phyloP scores from a whole-genome alignment of 805 yeast genomes.

The Kodamaea jinghongensis region DNA sequence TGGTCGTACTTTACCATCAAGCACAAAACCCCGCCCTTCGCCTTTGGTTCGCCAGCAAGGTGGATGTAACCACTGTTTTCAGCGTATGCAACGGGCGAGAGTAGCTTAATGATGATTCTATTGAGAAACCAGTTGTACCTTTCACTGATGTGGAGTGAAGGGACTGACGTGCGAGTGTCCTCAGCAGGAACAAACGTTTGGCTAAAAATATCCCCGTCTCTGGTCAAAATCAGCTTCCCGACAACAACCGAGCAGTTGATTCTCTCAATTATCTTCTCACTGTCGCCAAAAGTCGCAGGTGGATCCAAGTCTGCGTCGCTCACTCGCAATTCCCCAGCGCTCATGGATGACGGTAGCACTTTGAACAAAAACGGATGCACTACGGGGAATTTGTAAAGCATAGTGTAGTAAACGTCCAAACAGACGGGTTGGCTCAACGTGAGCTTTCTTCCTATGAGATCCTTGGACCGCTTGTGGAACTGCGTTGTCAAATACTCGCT shows the following conservation, averaged over 20 bases:
- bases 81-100: conserved; percentile 4
- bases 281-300: neutral
- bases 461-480: conserved; percentile 13
- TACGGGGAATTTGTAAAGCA: conserved; percentile 32
- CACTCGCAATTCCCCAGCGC: conserved; percentile 21
- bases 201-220: neutral
- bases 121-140: conserved; percentile 10
- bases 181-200: conserved; percentile 3
- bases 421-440: conserved; percentile 13
- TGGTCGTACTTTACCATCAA: conserved; percentile 20
- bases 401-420: conserved; percentile 29
- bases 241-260: conserved; percentile 1
- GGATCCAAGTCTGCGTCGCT: neutral
- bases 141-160: conserved; percentile 1
- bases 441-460: conserved; percentile 11
- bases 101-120: conserved; percentile 14
- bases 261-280: neutral
- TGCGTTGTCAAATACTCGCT: neutral
- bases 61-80: conserved; percentile 1
- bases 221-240: conserved; percentile 7
- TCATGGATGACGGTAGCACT: conserved; percentile 24
- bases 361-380: conserved; percentile 22
- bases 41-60: conserved; percentile 9
- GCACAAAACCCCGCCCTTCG: conserved; percentile 14
- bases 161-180: neutral